Percentiles rank a stretch among this genome's conserved stretches.
These are phyloP conservation scores for Thielaviopsis euricoi DNA, from an alignment of 2,329 filamentous ascomycete genomes.

Conservation along the genomic window DNA sequence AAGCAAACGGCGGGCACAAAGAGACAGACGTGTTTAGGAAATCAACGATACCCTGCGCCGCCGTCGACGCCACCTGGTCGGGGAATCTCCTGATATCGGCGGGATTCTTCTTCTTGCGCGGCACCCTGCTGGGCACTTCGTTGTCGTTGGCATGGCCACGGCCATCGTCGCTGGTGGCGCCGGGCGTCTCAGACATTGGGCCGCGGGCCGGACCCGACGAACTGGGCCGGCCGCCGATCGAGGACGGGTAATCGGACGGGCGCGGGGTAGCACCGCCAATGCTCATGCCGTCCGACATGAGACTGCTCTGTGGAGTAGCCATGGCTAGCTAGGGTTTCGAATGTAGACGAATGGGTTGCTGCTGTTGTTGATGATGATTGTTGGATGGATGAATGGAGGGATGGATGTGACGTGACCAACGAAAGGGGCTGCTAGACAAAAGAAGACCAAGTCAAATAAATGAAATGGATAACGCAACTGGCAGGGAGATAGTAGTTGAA, in stretches of 20 bases:
- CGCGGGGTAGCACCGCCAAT: slow-evolving; percentile 27
- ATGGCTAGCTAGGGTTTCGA: not conserved
- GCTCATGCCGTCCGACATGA: slow-evolving; percentile 39
- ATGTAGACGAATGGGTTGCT: not conserved
- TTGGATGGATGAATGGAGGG: not conserved
- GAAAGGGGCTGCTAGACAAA: not conserved
- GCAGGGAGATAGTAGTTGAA: too few species aligned
- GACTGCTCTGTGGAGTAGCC: slow-evolving; percentile 13
- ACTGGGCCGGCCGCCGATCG: slow-evolving; percentile 19
- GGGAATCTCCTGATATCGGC: slow-evolving; percentile 52
- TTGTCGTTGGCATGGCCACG: slow-evolving; percentile 42
- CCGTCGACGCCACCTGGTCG: slow-evolving; percentile 57
- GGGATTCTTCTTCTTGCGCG: slow-evolving; percentile 15
- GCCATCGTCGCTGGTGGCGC: slow-evolving; percentile 44
- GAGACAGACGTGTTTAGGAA: slow-evolving; percentile 57
- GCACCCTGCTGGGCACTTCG: slow-evolving; percentile 37
- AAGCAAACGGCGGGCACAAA: not conserved
- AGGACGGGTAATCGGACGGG: slow-evolving; percentile 21
- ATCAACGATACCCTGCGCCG: slow-evolving; percentile 61
- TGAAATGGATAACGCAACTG: not conserved
- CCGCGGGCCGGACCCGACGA: slow-evolving; percentile 39
- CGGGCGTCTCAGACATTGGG: slow-evolving; percentile 46
- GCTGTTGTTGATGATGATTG: not conserved
- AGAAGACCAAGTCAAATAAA: too few species aligned
- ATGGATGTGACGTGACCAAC: not conserved